Evolutionary conservation across 495 filamentous ascomycete species (phyloP), one percentile per base, ranked within the genome.

Genomic region (Penicillium subrubescens): DNA sequence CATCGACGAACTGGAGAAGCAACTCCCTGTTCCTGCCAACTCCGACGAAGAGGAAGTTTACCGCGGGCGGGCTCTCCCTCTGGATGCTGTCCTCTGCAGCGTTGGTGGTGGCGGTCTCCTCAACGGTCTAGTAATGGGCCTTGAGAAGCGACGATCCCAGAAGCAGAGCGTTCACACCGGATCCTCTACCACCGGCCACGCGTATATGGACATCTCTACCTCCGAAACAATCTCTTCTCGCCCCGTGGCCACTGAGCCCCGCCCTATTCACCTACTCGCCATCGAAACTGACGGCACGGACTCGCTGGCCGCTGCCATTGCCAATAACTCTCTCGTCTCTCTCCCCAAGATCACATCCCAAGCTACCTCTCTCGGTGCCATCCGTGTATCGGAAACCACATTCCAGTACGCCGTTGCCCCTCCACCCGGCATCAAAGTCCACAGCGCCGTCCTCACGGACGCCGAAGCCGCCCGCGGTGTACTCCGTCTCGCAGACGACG

Each of bases 31-130:
- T n/a, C 62, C 66, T 34, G 73, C 58, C n/a, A 71, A 61, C 14
- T 75, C 79, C 8, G 73, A 76, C 5, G 74, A 75, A 55, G 72
- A 71, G 59, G 67, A 70, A 55, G 52, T 68, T 60, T 70, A 82
- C 72, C 68, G 64, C 29, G 69, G 68, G 29, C 73, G 72, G 50
- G 75, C 77, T 8, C 60, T 78, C 25, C 73, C 67, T 17, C 69
- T 89, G 21, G 89, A 93, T 67, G 90, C 86, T 8, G 76, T 99
- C 3, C 83, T 97, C 12, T 96, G 92, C 73, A 90, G 83, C 65
- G 92, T 97, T 51, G 95, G 94, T 12, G 95, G 95, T 15, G 95
- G 95, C 5, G 95, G 95, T 1, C 77, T 99, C 46, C 81, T 97
- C 39, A 89, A 88, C 62, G 94, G 94, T 1, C 69, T 97, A 8